These are phyloP conservation scores for Hypericum androsaemum DNA, from an alignment of 345 rosid species.

Conservation along the genomic window DNA sequence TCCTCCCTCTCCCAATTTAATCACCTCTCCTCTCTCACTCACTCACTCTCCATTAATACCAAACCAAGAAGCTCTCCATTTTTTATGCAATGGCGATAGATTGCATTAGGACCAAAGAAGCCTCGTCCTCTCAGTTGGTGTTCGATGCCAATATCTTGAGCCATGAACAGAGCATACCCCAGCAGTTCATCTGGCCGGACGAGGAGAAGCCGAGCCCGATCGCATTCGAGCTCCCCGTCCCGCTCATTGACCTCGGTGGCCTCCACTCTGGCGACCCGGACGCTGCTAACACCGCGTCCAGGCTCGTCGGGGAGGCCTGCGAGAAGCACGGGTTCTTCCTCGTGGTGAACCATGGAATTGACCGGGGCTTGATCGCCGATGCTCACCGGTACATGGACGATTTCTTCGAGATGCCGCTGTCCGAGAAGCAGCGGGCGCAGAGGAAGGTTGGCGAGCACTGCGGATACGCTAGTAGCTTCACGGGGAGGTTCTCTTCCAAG, in stretches of 20 bases:
- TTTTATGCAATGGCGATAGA: slow-evolving; percentile 29
- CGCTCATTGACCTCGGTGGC: slow-evolving; percentile 10
- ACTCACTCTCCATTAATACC: neutral
- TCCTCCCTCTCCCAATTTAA: slow-evolving; percentile 11
- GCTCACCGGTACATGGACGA: slow-evolving; percentile 16
- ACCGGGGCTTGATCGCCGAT: neutral
- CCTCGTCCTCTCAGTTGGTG: slow-evolving; percentile 19
- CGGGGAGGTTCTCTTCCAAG: slow-evolving; percentile 16
- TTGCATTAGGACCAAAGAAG: slow-evolving; percentile 8
- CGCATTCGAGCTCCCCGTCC: slow-evolving; percentile 12
- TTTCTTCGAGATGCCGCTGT: slow-evolving; percentile 11
- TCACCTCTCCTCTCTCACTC: slow-evolving; percentile 6
- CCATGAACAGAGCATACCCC: slow-evolving; percentile 26
- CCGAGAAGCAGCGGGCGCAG: slow-evolving; percentile 12
- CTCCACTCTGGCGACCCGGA: slow-evolving; percentile 10
- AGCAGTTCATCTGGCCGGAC: slow-evolving; percentile 16
- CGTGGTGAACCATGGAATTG: slow-evolving; percentile 14
- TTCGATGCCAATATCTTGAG: slow-evolving; percentile 61
- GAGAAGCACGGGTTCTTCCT: slow-evolving; percentile 13
- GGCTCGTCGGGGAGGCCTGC: slow-evolving; percentile 12
- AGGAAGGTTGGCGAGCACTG: slow-evolving; percentile 11
- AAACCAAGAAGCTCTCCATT: neutral
- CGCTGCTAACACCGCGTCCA: slow-evolving; percentile 6
- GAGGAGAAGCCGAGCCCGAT: neutral
- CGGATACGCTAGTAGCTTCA: slow-evolving; percentile 15